Base-by-base conservation (phyloP, 139 green algal species). In the Pleodorina starrii region DNA sequence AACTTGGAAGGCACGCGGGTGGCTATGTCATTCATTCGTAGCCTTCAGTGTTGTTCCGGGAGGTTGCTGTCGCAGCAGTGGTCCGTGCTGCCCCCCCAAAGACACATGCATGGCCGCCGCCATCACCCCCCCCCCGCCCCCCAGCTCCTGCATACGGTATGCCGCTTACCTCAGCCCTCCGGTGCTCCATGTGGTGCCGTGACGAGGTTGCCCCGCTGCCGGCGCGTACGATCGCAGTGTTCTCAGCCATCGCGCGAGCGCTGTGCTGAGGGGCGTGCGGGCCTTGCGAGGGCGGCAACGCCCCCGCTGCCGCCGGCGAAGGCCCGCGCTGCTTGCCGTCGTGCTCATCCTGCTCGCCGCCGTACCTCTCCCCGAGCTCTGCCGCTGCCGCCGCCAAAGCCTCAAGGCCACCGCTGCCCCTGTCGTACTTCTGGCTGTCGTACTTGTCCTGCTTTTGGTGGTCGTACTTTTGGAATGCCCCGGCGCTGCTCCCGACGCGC, bases 381-480 rank as follows among this genome's bases (percentile, higher is more conserved):
- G 48, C 76, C 11, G 50, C 76, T 16, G 76, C 76, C 0, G 76
- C 76, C 9, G 50, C 76, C 32, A 84, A n/a, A 0, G 76, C 76
- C 32, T 84, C 76, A 10, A 84, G 76, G 1, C 76, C 76, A 29
- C 76, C 76, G n/a, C 76, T 54, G 14, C 50, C 50, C 14, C 35
- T 46, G 48, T 84, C 63, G 19, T 40, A 73, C 63, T 73, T 73
- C 27, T 32, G 32, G 5, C 32, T 73, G 21, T 73, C 63, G 63
- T 40, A 73, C 63, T 73, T 73, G 63, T 73, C 63, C 32, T 36
- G 25, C 63, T 73, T 73, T 38, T 73, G 63, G 21, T 40, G 46
- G 32, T 84, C 76, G 48, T 84, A 84, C 50, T 12, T 36, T 17
- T 54, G 29, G 50, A 84, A 84, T 9, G 72, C 72, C 19, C 72